These are phyloP conservation scores for Fraxinus dipetala DNA, from an alignment of 305 asterid species.

Conservation along the genomic window DNA sequence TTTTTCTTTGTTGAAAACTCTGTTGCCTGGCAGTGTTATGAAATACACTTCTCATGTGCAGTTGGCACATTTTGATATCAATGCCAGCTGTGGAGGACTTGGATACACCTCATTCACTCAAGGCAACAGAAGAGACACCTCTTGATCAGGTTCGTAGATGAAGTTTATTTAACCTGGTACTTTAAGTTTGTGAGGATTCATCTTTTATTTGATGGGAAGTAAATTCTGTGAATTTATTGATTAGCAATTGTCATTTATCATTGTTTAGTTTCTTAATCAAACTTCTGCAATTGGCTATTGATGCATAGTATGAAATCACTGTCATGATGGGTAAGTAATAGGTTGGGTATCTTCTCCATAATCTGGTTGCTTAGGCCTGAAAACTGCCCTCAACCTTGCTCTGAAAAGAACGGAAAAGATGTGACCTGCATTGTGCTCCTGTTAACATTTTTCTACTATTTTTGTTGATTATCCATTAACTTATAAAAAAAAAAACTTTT, in stretches of 20 bases:
- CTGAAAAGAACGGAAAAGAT: not conserved
- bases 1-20: slow-evolving; percentile 8
- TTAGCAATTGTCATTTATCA: not conserved
- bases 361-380: not conserved
- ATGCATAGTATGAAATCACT: not conserved
- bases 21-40: slow-evolving; percentile 27
- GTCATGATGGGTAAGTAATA: not conserved
- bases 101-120: slow-evolving; percentile 75
- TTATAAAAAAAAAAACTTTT: not conserved
- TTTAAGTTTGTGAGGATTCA: not conserved
- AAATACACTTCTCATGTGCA: slow-evolving; percentile 40
- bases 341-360: not conserved
- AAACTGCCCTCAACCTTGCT: not conserved
- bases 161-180: not conserved
- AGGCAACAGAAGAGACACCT: slow-evolving; percentile 59
- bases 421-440: not conserved
- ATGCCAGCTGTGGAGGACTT: slow-evolving; percentile 75
- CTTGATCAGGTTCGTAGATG: slow-evolving; percentile 67
- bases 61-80: slow-evolving; percentile 76
- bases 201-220: not conserved
- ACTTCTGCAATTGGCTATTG: not conserved
- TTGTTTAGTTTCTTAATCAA: slow-evolving; percentile 13
- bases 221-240: not conserved
- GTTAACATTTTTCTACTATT: not conserved
- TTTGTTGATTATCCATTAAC: not conserved